Conservation (phyloP, 768 basidiomycete species). For the Tremella fuciformis region DNA sequence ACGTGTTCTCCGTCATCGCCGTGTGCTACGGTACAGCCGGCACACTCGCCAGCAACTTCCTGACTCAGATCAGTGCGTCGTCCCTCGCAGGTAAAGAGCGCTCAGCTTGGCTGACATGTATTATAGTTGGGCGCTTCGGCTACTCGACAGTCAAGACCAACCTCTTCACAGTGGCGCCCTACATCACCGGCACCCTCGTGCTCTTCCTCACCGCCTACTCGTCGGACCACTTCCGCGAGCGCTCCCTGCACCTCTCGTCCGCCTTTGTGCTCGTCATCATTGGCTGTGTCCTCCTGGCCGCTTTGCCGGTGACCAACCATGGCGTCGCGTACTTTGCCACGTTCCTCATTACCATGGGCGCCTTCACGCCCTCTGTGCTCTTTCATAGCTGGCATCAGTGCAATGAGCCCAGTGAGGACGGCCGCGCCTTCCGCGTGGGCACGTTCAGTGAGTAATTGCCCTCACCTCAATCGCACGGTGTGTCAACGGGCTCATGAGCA, state of each 20-base stretch:
- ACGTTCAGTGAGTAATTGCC: neutral
- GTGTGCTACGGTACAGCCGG: constrained; percentile 22
- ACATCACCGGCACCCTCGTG: constrained; percentile 9
- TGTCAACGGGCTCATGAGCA: neutral
- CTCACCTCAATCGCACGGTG: neutral
- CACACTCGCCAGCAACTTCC: constrained; percentile 16
- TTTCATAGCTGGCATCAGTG: constrained; percentile 19
- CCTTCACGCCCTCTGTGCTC: neutral
- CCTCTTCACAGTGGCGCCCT: constrained; percentile 17
- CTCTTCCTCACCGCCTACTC: constrained; percentile 10
- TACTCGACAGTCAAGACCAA: constrained; percentile 19
- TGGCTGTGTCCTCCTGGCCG: constrained; percentile 18
- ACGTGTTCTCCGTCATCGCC: neutral
- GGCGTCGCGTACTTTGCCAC: constrained; percentile 21
- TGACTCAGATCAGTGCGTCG: constrained; percentile 16
- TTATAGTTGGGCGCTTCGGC: constrained; percentile 11
- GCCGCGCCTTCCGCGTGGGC: constrained; percentile 15
- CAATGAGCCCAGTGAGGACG: constrained; percentile 20
- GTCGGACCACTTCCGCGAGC: constrained; percentile 7
- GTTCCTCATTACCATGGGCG: constrained; percentile 13
- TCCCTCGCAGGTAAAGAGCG: too few relatives aligned
- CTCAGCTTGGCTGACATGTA: too few relatives aligned
- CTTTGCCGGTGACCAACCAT: constrained; percentile 8
- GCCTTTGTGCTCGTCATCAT: constrained; percentile 7
- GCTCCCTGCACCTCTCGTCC: neutral